A percentile compares a stretch with the other conserved stretches of the same genome.
Evolutionary conservation across 192 early-diverging fungal genomes (phyloP).

Genomic region (Backusella australiensis): DNA sequence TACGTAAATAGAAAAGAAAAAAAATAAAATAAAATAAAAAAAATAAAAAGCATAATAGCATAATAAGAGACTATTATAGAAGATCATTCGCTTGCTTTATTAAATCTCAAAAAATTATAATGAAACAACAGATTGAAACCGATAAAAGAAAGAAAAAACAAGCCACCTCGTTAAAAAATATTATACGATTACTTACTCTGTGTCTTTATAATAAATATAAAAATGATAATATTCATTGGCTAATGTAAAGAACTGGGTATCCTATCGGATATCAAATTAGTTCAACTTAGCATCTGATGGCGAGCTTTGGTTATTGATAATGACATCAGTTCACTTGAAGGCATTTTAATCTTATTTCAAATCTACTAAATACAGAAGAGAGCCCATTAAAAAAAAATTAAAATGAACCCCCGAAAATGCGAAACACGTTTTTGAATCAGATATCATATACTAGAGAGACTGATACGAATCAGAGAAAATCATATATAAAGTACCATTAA

Average conservation of each 20-base stretch:
- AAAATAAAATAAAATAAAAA: background rate
- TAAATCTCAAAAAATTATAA: background rate
- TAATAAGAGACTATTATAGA: background rate
- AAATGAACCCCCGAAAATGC: slow-evolving; percentile 11
- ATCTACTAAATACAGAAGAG: slow-evolving; percentile 9
- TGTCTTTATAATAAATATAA: background rate
- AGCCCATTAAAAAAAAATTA: background rate
- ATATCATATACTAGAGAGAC: background rate
- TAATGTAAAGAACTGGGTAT: slow-evolving; percentile 2
- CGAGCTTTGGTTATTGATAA: background rate
- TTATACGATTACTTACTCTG: background rate
- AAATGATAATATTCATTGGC: background rate
- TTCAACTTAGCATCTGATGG: background rate
- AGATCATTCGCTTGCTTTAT: background rate
- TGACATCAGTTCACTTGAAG: slow-evolving; percentile 5
- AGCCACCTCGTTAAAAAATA: background rate
- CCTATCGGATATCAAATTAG: background rate
- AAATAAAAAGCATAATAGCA: background rate
- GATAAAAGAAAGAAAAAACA: background rate
- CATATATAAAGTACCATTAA: background rate
- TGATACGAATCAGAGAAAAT: slow-evolving; percentile 4
- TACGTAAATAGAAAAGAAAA: background rate
- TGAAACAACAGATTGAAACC: slow-evolving; percentile 3
- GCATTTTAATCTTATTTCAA: slow-evolving; percentile 9
- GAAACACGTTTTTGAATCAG: slow-evolving; percentile 9